Evolutionary conservation across 371 early-diverging fungal species (phyloP).

Genomic region (Sporodiniella umbellata): DNA sequence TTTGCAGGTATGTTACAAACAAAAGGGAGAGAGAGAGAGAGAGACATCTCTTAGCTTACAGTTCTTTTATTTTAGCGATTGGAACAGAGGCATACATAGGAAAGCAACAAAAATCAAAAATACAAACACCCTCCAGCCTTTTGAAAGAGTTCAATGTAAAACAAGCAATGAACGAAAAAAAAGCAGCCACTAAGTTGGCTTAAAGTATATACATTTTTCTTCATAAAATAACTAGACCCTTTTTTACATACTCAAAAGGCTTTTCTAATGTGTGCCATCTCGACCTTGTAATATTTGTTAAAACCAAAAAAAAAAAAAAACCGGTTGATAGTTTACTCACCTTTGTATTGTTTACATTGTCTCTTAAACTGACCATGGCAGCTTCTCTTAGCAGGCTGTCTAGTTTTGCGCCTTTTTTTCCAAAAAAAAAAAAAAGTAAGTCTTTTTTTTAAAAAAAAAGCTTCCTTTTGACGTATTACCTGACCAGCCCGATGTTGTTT

Average conservation of each 20-base stretch:
- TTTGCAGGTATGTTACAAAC: constrained; percentile 78
- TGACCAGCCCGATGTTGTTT: constrained; percentile 47
- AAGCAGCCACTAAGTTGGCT: neutral
- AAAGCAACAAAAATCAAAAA: constrained; percentile 27
- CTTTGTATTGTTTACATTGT: constrained; percentile 46
- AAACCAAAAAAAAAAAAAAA: neutral
- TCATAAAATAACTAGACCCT: neutral
- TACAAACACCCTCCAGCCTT: neutral
- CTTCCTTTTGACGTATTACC: constrained; percentile 23
- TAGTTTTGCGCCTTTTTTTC: constrained; percentile 51
- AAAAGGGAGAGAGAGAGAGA: neutral
- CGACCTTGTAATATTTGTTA: neutral
- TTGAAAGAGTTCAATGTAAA: constrained; percentile 2
- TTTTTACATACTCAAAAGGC: neutral
- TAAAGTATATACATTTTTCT: neutral
- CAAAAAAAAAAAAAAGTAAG: neutral
- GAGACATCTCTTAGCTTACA: neutral
- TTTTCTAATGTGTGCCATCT: neutral
- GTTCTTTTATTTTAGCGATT: constrained; percentile 40
- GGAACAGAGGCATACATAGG: constrained; percentile 76
- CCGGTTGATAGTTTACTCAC: constrained; percentile 17
- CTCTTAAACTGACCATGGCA: constrained; percentile 56
- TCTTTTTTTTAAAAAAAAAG: neutral
- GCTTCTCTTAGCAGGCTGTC: constrained; percentile 64
- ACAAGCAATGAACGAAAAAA: neutral